Evolutionary conservation across 78 protist species (phyloP).

Genomic region (Dictyostelium brefeldianum): DNA sequence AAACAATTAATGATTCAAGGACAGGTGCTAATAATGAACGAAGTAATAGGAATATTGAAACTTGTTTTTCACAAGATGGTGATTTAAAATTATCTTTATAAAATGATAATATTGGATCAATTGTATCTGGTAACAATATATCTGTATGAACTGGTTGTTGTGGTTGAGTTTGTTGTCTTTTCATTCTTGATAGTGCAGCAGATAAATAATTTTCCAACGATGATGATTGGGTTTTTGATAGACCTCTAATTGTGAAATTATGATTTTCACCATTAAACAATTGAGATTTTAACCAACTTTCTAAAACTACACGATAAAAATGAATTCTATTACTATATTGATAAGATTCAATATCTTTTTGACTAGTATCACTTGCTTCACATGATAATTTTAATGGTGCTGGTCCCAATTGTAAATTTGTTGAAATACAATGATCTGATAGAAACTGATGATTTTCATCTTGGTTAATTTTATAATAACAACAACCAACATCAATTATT

Average conservation of each 20-base stretch:
- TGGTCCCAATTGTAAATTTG: constrained; percentile 6
- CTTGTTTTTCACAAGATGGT: not conserved
- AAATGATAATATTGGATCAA: not conserved
- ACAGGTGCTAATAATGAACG: constrained; percentile 45
- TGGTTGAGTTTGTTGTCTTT: constrained; percentile 21
- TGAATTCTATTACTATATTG: constrained; percentile 31
- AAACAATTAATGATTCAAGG: constrained; percentile 36
- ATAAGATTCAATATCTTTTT: constrained; percentile 14
- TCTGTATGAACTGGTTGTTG: not conserved
- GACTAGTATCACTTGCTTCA: constrained; percentile 40
- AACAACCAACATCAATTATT: constrained; percentile 69
- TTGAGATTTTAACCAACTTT: not conserved
- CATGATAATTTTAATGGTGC: constrained; percentile 63
- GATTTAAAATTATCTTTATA: not conserved
- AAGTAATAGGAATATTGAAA: constrained; percentile 25
- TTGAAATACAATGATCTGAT: not conserved
- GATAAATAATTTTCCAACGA: constrained; percentile 5
- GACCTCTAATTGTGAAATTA: constrained; percentile 34
- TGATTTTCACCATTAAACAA: not conserved
- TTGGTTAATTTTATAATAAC: constrained; percentile 36
- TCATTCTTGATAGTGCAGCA: constrained; percentile 29
- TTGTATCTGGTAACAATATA: not conserved
- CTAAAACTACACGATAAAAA: constrained; percentile 57
- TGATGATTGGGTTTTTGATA: constrained; percentile 12
- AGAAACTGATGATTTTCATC: constrained; percentile 12